Conservation (phyloP, 352 stramenopile species). For the Pythium coloratum region DNA sequence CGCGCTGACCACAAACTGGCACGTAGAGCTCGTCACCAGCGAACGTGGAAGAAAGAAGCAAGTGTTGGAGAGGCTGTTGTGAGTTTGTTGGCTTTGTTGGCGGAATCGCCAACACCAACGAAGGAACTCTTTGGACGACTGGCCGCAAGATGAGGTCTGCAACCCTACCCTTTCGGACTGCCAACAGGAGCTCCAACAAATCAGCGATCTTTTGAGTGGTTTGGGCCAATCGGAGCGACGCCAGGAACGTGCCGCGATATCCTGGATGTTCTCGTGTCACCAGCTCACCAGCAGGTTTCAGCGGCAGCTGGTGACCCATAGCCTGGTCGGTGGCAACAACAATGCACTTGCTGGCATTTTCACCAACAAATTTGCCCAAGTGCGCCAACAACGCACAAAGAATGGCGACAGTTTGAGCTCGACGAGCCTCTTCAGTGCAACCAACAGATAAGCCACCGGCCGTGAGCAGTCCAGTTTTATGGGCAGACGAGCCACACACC, state of each 20-base stretch:
- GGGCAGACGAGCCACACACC: neutral
- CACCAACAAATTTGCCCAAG: neutral
- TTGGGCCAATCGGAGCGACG: slow-evolving; percentile 8
- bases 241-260: slow-evolving; percentile 6
- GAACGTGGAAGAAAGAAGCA: slow-evolving; percentile 15
- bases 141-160: neutral
- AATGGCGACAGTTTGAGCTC: neutral
- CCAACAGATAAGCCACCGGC: neutral
- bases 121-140: neutral
- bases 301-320: neutral
- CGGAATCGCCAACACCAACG: neutral
- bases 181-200: neutral
- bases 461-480: neutral
- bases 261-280: slow-evolving; percentile 1
- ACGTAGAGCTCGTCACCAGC: slow-evolving; percentile 11
- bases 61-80: neutral
- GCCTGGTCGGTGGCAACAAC: slow-evolving; percentile 6
- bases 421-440: neutral
- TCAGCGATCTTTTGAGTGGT: slow-evolving; percentile 6
- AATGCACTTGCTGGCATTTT: neutral
- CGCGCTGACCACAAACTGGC: slow-evolving; percentile 29
- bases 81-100: neutral
- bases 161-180: neutral
- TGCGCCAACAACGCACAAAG: neutral
- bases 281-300: neutral